A percentile compares a stretch with the other conserved stretches of the same genome.
These are phyloP conservation scores for Suhomyces atakaporum DNA, from an alignment of 1,139 yeast species.

Conservation along the genomic window DNA sequence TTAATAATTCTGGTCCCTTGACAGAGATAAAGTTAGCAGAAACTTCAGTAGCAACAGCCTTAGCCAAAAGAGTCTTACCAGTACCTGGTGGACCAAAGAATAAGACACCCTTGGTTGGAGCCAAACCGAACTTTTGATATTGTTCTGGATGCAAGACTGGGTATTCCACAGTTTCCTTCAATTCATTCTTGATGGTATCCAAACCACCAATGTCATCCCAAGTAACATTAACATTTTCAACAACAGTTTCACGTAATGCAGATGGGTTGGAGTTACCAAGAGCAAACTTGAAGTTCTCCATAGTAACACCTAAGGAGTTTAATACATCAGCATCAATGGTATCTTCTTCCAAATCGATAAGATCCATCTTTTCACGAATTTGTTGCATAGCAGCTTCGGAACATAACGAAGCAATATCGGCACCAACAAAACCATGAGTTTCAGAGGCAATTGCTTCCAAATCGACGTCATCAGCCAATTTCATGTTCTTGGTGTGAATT, in stretches of 20 bases:
- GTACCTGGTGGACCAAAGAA: slow-evolving; percentile 99
- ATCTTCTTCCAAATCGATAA: slow-evolving; percentile 95
- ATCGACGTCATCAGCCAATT: slow-evolving; percentile 91
- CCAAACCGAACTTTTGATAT: slow-evolving; percentile 94
- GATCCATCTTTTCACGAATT: slow-evolving; percentile 98
- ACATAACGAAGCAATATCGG: slow-evolving; percentile 78
- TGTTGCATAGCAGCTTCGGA: slow-evolving; percentile 96
- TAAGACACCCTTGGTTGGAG: slow-evolving; percentile 97
- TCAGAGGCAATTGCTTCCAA: slow-evolving; percentile 76
- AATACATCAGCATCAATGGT: slow-evolving; percentile 97
- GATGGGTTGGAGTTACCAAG: slow-evolving; percentile 98
- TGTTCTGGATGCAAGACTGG: slow-evolving; percentile 99
- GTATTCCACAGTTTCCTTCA: slow-evolving; percentile 97
- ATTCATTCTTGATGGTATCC: slow-evolving; percentile 92
- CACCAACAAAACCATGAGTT: slow-evolving; percentile 99
- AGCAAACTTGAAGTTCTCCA: slow-evolving; percentile 98
- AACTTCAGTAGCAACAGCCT: slow-evolving; percentile 98
- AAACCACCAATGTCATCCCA: slow-evolving; percentile 98
- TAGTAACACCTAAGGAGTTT: slow-evolving; percentile 95
- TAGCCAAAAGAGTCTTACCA: slow-evolving; percentile 95
- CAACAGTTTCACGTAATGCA: slow-evolving; percentile 98
- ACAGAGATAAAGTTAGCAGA: slow-evolving; percentile 96
- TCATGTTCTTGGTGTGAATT: slow-evolving; percentile 91
- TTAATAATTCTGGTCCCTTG: slow-evolving; percentile 94
- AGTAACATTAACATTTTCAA: slow-evolving; percentile 95